Base-by-base conservation (phyloP, 768 basidiomycete genomes). In the Naganishia kalamii region DNA sequence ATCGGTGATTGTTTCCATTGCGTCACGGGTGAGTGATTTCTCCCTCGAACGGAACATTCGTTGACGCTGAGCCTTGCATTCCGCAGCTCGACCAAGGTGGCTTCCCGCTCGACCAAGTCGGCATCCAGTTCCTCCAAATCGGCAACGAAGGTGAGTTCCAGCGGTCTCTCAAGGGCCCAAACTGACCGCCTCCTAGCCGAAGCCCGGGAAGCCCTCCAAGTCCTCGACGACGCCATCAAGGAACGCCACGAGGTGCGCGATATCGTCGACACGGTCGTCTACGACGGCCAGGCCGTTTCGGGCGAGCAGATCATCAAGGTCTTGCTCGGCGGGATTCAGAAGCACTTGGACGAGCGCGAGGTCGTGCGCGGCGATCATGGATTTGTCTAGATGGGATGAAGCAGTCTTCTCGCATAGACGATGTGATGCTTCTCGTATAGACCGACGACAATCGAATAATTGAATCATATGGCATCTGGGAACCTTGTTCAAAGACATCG, bases 81-180 rank as follows among this genome's bases (percentile, higher is more conserved):
- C 10, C 29, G 17, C 41, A 68, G 59, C 80, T 88, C 2, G 86
- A 87, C 65, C 77, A 75, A 4, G 80, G 80, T 1, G 74, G 82
- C 48, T 82, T 80, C 69, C 84, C 85, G 0, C 76, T 84, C 11
- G 76, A 80, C 10, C 86, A 87, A 79, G 83, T 86, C 8, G 85
- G 87, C 0, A 82, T 88, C 30, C 86, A 87, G 68, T 87, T 89
- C 57, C 82, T 89, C 0, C 88, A 87, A 83, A 79, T 87, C 19
- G 88, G 86, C 73, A 69, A 79, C 43, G 72, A 77, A 63, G 48
- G 73, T 74, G 32, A 70, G 72, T 48, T 10, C 33, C 23, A 37
- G n/a, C 12, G 25, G 8, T 15, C 29, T 33, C 17, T 27, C 29
- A 21, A 33, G 6, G 3, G 11, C 17, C 10, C 6, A 8, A 11